Base-by-base conservation (phyloP, 192 early-diverging fungal genomes). In the Pilaira anomala region DNA sequence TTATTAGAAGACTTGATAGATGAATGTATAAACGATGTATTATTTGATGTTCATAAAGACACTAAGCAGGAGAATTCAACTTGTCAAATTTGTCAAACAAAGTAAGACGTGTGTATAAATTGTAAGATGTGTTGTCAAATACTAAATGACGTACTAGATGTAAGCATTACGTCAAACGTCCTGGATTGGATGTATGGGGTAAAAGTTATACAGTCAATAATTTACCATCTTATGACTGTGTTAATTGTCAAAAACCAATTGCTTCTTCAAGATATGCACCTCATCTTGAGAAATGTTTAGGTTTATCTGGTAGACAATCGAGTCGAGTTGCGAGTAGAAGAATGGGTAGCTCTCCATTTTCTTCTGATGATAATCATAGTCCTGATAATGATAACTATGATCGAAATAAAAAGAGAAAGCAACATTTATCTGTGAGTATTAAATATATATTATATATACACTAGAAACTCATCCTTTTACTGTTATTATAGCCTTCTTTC, bases 221-320 rank as follows among this genome's bases (percentile, higher is more conserved):
- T 28, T 55, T 75, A n/a, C 87, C 88, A 26, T 80, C 81, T 44
- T 91, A 86, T 60, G 84, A 93, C 45, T 96, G 94, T 68, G 83
- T 86, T 28, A 88, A 85, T 72, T 96, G 94, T 78, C 78, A 87
- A 61, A 78, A 80, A 28, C 74, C 76, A 33, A 92, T 84, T 69
- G 89, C 94, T 22, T 88, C 90, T n/a, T 79, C 83, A 39, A 82
- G 94, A 66, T 96, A 93, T 71, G 94, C 94, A 4, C 84, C 92
- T 28, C 94, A 96, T 69, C 79, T 96, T 44, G 92, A 94, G 79
- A 96, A 94, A 65, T 96, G 94, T 78, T 77, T 96, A 60, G 94
- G 94, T 7, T 73, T 96, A 30, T 85, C 88, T 11, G 84, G 90
- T 9, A 71, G 89, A 65, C 64, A 71, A 12, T 81, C 80, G 24